Percentiles rank a stretch among this genome's conserved stretches.
Evolutionary conservation across 208 protist genomes (phyloP).

Genomic region (Crithidia mellificae): DNA sequence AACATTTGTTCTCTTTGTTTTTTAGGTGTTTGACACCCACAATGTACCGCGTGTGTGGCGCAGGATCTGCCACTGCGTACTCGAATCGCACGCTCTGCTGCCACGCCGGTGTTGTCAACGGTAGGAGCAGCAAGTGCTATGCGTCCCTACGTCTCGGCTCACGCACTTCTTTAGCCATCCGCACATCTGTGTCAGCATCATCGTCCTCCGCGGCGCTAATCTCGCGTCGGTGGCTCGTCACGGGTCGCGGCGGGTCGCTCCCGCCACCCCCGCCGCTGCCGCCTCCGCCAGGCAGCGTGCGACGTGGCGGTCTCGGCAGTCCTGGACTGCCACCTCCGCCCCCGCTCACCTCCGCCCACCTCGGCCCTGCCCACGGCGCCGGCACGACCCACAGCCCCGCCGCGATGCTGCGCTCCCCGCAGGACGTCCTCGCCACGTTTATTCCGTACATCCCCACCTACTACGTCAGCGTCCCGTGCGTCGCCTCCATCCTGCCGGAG

Average conservation of each 20-base stretch:
- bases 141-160: too few relatives aligned
- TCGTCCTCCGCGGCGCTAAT: neutral
- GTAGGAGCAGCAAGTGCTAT: too few relatives aligned
- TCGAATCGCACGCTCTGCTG: neutral
- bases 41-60: neutral
- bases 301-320: neutral
- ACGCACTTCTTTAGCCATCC: too few relatives aligned
- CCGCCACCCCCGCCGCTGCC: constrained; percentile 15
- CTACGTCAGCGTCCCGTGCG: constrained; percentile 68
- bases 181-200: too few relatives aligned
- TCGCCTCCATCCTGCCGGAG: constrained; percentile 79
- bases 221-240: neutral
- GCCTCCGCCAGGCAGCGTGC: neutral
- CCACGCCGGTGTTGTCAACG: too few relatives aligned
- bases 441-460: constrained; percentile 85
- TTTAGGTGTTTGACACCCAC: neutral
- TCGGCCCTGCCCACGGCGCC: constrained; percentile 18
- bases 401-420: constrained; percentile 55
- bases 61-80: neutral
- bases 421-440: constrained; percentile 68
- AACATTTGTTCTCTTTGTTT: neutral
- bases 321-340: constrained; percentile 34
- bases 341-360: constrained; percentile 29
- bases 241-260: neutral
- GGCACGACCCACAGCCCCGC: constrained; percentile 20